phyloP scores from a whole-genome alignment of 495 filamentous ascomycete species.

The Annulohypoxylon nitens region DNA sequence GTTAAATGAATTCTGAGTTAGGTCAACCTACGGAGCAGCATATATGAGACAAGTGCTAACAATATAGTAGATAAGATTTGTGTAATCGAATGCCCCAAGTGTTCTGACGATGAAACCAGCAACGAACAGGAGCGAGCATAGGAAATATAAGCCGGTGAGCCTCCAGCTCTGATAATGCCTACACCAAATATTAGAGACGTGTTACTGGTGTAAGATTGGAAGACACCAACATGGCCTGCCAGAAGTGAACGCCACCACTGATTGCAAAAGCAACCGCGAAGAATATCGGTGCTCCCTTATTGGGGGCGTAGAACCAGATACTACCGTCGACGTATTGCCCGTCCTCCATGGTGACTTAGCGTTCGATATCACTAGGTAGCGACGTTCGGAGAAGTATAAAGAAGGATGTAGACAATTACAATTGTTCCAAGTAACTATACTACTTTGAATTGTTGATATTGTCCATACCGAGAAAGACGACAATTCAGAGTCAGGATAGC shows the following conservation, averaged over 20 bases:
- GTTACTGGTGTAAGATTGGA: background rate
- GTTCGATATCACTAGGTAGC: background rate
- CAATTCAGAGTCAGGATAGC: background rate
- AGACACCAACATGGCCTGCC: conserved; percentile 70
- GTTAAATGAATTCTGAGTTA: background rate
- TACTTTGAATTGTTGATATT: background rate
- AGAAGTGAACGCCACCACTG: conserved; percentile 70
- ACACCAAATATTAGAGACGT: conserved; percentile 63
- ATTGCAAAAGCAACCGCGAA: conserved; percentile 74
- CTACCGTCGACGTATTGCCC: conserved; percentile 63
- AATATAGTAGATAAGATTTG: conserved; percentile 69
- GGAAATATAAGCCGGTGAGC: conserved; percentile 55
- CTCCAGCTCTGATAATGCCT: conserved; percentile 65
- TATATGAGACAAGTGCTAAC: conserved; percentile 71
- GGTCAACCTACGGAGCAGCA: conserved; percentile 69
- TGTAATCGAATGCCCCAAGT: conserved; percentile 70
- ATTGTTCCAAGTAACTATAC: background rate
- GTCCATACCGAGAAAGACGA: background rate
- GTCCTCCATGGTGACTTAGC: conserved; percentile 49
- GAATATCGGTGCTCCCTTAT: conserved; percentile 76
- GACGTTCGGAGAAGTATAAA: conserved; percentile 1
- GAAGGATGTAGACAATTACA: background rate
- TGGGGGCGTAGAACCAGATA: conserved; percentile 79
- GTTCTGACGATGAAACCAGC: conserved; percentile 71
- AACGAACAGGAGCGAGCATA: conserved; percentile 61